These are phyloP conservation scores for Xerocomus nothofagi DNA, from an alignment of 1,284 basidiomycete genomes.

Conservation along the genomic window DNA sequence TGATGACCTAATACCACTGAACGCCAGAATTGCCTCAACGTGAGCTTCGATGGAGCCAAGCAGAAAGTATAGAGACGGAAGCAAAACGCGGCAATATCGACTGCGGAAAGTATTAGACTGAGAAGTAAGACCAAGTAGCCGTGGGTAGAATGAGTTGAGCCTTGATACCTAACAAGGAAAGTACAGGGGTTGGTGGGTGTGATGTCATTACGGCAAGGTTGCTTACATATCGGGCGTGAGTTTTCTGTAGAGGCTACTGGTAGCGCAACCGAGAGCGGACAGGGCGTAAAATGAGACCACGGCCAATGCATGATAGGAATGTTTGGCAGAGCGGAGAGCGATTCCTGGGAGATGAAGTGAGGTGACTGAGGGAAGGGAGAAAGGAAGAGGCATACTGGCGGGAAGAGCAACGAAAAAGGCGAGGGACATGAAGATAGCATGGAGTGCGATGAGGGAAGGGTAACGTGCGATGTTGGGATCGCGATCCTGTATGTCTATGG, in stretches of 20 bases:
- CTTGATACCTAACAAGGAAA: slow-evolving; percentile 59
- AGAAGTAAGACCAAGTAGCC: slow-evolving; percentile 63
- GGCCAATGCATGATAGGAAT: slow-evolving; percentile 56
- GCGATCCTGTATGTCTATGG: slow-evolving; percentile 65
- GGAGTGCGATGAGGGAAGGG: slow-evolving; percentile 64
- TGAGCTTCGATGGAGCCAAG: slow-evolving; percentile 44
- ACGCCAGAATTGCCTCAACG: slow-evolving; percentile 54
- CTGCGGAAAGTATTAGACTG: slow-evolving; percentile 53
- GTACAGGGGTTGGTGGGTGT: slow-evolving; percentile 9
- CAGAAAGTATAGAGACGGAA: slow-evolving; percentile 51
- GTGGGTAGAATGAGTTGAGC: slow-evolving; percentile 59
- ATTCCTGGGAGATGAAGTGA: slow-evolving; percentile 51
- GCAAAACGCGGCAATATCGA: slow-evolving; percentile 54
- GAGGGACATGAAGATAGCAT: slow-evolving; percentile 65
- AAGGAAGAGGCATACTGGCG: slow-evolving; percentile 49
- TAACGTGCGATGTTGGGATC: slow-evolving; percentile 48
- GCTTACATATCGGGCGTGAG: slow-evolving; percentile 77
- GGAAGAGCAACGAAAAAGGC: slow-evolving; percentile 80
- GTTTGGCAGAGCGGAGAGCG: slow-evolving; percentile 69
- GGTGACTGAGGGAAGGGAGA: neutral
- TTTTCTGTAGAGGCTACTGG: slow-evolving; percentile 68
- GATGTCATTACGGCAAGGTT: slow-evolving; percentile 20
- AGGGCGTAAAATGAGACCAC: slow-evolving; percentile 59
- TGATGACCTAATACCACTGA: slow-evolving; percentile 52
- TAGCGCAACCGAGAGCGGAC: slow-evolving; percentile 57